Evolutionary conservation across 371 early-diverging fungal genomes (phyloP), one percentile per base, ranked within the genome.

Genomic region (Mucor indicus): DNA sequence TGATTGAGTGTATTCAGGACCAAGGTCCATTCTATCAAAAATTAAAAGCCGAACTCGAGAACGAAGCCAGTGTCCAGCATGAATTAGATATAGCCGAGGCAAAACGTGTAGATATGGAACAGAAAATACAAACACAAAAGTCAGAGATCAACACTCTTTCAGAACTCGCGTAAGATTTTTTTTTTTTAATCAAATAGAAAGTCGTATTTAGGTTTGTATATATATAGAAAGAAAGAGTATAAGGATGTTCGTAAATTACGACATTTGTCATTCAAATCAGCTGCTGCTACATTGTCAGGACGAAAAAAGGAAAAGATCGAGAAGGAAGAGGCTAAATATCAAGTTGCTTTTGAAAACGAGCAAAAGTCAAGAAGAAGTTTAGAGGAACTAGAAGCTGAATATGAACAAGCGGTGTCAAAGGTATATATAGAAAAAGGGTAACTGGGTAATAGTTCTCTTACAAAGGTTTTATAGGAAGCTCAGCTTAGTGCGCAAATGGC

Each of bases 331-430:
- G 65, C 60, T 3, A 64, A 56, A 32, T 74, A 74, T 25, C 74
- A 74, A 7, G 38, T 50, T 1, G 67, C 74, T 2, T 74, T 74
- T 53, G 74, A 74, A 21, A 55, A 44, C 35, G 74, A 74, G 38
- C 72, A 72, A 29, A 24, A 48, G 16, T 59, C 62, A 15, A 72
- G 60, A 29, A 45, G 62, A 21, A 56, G 60, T 22, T 55, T 68
- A 23, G 72, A 63, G 17, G 32, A 44, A 7, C 10, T 65, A 7
- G 45, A 49, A 19, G 15, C 15, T 10, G 23, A 19, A 1, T 46
- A 54, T 32, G 20, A 49, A 9, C 17, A n/a, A 10, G 23, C 38
- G 9, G 15, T 43, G 2, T 8, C 44, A 11, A 42, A 38, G 44
- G 39, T 48, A 27, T 33, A 15, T 7, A 13, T 7, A 13, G 13